Conservation (phyloP, 306 rosid genomes). For the Cyclanthera cordifolia region DNA sequence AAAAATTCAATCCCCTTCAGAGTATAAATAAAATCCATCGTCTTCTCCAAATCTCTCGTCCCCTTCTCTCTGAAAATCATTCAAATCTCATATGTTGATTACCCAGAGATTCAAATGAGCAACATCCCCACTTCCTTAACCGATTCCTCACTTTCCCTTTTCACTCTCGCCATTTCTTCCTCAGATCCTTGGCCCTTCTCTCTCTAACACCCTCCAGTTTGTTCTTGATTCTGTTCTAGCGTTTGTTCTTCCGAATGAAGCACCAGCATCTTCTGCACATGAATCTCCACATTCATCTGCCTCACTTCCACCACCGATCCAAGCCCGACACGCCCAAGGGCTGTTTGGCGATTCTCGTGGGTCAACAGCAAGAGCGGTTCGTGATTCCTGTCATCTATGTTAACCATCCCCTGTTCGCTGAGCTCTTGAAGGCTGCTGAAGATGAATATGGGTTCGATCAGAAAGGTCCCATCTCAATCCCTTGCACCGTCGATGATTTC, state of each 20-base stretch:
- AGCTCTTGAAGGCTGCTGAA: slow-evolving; percentile 66
- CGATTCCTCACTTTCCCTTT: slow-evolving; percentile 56
- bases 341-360: slow-evolving; percentile 57
- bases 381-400: slow-evolving; percentile 75
- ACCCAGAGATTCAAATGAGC: slow-evolving; percentile 34
- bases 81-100: neutral
- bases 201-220: neutral
- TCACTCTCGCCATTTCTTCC: slow-evolving; percentile 67
- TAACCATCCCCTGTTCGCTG: slow-evolving; percentile 74
- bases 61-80: neutral
- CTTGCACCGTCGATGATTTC: slow-evolving; percentile 72
- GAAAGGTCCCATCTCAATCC: slow-evolving; percentile 76
- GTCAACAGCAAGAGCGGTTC: slow-evolving; percentile 55
- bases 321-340: slow-evolving; percentile 66
- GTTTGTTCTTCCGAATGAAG: neutral
- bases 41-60: neutral
- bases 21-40: neutral
- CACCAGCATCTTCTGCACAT: slow-evolving; percentile 14
- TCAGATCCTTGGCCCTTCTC: slow-evolving; percentile 97
- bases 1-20: neutral
- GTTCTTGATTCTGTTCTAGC: neutral
- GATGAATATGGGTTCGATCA: slow-evolving; percentile 78
- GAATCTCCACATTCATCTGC: slow-evolving; percentile 49
- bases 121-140: slow-evolving; percentile 79
- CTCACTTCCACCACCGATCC: slow-evolving; percentile 26